Evolutionary conservation across 176 grass and related monocot species (phyloP), one percentile per base, ranked within the genome.

Genomic region (Carex littledalei): DNA sequence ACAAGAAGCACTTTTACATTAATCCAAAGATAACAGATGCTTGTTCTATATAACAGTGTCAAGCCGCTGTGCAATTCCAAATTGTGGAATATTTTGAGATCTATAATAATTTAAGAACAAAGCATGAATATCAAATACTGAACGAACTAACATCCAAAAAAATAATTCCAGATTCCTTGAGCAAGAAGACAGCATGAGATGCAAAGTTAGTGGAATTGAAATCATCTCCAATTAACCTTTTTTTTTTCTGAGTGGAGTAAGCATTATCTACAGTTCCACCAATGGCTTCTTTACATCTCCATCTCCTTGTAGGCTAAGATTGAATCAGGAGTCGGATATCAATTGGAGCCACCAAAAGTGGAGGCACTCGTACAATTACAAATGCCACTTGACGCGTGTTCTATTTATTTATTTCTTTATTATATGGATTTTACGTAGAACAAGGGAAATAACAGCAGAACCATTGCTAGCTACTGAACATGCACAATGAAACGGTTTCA

Each of bases 161-260:
- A 65, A 67, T 18, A 71, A 21, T 71, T 71, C 34, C 17, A 12
- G 57, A 83, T 68, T 81, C 79, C 79, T 83, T 68, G 45, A 83
- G 61, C 31, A 65, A 83, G 21, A 83, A 83, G 81, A 52, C 45
- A 83, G 60, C 62, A 83, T 52, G 58, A 68, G 81, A 83, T 83
- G 81, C 81, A 67, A 67, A 83, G 81, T 83, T 66, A 83, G 81
- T 83, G 81, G 81, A 83, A 66, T 83, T 67, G 31, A 52, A 83
- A 83, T 83, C 39, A 83, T 67, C 62, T 67, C 67, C 81, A 83
- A 83, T 83, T 67, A 54, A 45, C 41, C 37, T 67, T 71, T 50
- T 11, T 47, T 50, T 50, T 45, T 83, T 83, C 6, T 83, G 63
- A 83, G 60, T 83, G 81, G 81, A 32, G 63, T 52, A 83, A 68